phyloP scores from a whole-genome alignment of 164 flowering plant genomes.

The Vitis rotundifolia region DNA sequence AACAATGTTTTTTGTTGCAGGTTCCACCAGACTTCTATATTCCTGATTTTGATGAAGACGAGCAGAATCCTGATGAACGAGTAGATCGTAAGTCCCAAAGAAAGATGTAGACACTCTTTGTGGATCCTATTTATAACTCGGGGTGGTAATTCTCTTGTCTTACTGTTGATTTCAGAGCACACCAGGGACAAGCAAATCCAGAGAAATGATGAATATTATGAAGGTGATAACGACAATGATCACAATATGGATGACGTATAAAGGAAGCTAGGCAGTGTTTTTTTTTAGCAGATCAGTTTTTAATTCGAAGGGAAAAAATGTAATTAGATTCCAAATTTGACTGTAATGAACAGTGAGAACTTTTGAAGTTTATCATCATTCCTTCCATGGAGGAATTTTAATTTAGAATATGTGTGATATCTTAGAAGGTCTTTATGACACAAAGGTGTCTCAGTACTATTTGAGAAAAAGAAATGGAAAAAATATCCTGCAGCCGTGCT shows the following conservation, averaged over 20 bases:
- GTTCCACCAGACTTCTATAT: conserved; percentile 96
- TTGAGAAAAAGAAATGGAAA: too few species aligned
- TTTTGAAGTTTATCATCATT: too few species aligned
- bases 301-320: neutral
- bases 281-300: neutral
- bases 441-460: too few species aligned
- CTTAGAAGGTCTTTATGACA: too few species aligned
- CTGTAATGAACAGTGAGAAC: too few species aligned
- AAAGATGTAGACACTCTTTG: neutral
- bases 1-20: conserved; percentile 37
- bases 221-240: conserved; percentile 94
- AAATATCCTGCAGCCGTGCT: too few species aligned
- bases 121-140: too few species aligned
- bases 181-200: conserved; percentile 90
- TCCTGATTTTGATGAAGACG: conserved; percentile 94
- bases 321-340: conserved; percentile 1
- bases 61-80: conserved; percentile 87
- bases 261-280: neutral
- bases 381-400: too few species aligned
- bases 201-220: conserved; percentile 90
- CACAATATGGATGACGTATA: conserved; percentile 59
- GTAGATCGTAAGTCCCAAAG: conserved; percentile 70
- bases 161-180: conserved; percentile 52
- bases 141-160: neutral
- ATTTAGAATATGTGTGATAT: too few species aligned